phyloP scores from a whole-genome alignment of 75 land plant species.

The Sequoia sempervirens region DNA sequence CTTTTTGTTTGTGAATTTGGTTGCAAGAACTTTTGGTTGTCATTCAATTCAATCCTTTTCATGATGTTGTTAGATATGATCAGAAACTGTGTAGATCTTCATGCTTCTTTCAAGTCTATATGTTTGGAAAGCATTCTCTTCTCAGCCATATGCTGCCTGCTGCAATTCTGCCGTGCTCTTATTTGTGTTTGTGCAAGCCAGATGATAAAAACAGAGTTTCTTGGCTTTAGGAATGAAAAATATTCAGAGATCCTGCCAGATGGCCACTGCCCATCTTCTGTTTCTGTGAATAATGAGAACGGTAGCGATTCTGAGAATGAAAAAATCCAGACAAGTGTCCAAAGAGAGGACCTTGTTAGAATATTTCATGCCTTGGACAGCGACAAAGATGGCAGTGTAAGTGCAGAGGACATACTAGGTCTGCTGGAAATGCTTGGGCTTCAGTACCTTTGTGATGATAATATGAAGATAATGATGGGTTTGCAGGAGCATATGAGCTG shows the following conservation, averaged over 20 bases:
- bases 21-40: background rate
- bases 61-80: background rate
- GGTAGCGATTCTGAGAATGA: background rate
- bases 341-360: background rate
- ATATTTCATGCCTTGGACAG: background rate
- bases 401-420: background rate
- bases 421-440: background rate
- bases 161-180: background rate
- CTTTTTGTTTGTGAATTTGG: background rate
- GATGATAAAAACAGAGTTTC: background rate
- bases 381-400: background rate
- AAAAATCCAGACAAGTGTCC: background rate
- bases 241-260: background rate
- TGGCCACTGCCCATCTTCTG: background rate
- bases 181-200: background rate
- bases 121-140: background rate
- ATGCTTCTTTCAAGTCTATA: slow-evolving; percentile 1
- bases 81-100: background rate
- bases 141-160: background rate
- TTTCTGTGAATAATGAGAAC: background rate
- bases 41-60: background rate
- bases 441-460: background rate
- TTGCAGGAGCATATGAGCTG: background rate
- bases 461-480: slow-evolving; percentile 5
- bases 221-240: background rate